Evolutionary conservation across 495 filamentous ascomycete species (phyloP).

Genomic region (Penicillium herquei): DNA sequence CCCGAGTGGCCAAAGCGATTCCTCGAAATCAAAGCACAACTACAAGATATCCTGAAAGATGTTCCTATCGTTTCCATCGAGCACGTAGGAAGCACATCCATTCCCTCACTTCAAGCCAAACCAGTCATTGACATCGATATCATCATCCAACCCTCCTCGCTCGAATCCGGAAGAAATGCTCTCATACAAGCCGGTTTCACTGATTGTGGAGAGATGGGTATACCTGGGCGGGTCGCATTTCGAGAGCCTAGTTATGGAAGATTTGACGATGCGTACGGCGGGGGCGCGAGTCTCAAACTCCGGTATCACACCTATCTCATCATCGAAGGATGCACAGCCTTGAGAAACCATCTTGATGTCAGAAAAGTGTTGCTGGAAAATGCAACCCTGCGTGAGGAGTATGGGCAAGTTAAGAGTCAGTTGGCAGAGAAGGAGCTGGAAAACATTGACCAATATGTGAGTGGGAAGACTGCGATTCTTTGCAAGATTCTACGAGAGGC

Average conservation of each 20-base stretch:
- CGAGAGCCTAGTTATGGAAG: conserved; percentile 1
- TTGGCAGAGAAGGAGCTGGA: conserved; percentile 4
- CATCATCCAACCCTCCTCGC: not conserved
- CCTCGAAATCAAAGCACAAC: not conserved
- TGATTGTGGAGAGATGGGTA: not conserved
- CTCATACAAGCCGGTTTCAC: not conserved
- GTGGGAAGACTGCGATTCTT: conserved; percentile 3
- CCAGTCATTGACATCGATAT: conserved; percentile 14
- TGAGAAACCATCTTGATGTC: conserved; percentile 12
- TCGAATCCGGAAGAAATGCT: conserved; percentile 1
- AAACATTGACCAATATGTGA: conserved; percentile 6
- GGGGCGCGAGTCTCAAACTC: not conserved
- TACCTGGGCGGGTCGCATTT: not conserved
- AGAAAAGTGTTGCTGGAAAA: conserved; percentile 5
- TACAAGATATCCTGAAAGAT: not conserved
- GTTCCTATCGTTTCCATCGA: conserved; percentile 5
- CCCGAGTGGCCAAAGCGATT: conserved; percentile 1
- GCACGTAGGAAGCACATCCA: conserved; percentile 9
- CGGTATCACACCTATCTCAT: conserved; percentile 6
- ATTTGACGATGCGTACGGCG: not conserved
- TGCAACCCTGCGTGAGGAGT: conserved; percentile 5
- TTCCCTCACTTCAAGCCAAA: conserved; percentile 6
- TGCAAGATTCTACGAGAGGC: conserved; percentile 9
- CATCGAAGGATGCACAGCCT: conserved; percentile 3
- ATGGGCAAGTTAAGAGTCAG: conserved; percentile 2